Conservation (phyloP, 441 rosid species). For the Erodium trifolium region DNA sequence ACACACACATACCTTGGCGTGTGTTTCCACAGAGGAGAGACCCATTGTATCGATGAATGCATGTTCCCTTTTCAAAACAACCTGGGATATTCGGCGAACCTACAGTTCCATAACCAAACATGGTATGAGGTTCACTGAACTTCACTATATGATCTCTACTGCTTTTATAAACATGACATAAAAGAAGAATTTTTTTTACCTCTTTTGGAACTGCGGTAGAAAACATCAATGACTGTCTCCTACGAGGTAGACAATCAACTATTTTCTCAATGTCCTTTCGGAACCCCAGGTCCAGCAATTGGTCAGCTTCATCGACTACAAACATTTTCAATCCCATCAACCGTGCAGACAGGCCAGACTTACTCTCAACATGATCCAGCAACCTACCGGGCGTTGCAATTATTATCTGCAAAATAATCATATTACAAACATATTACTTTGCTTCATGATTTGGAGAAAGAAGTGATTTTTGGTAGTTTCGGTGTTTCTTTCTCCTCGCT, state of each 20-base stretch:
- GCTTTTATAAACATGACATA: constrained; percentile 13
- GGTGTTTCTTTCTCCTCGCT: too few species aligned
- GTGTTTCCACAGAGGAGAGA: constrained; percentile 72
- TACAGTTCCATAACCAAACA: constrained; percentile 24
- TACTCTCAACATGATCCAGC: constrained; percentile 86
- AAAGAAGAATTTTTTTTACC: constrained; percentile 31
- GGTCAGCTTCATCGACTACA: constrained; percentile 88
- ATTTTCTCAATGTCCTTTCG: constrained; percentile 89
- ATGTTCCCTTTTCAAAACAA: constrained; percentile 84
- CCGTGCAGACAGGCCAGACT: constrained; percentile 60
- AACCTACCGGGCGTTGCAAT: constrained; percentile 96
- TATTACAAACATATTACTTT: constrained; percentile 3
- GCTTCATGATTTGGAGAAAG: background rate
- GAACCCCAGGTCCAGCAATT: constrained; percentile 80
- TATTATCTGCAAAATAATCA: constrained; percentile 42
- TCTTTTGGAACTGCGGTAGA: constrained; percentile 91
- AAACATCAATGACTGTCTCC: constrained; percentile 76
- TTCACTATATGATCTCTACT: background rate
- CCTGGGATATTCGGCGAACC: constrained; percentile 92
- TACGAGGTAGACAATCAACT: constrained; percentile 75
- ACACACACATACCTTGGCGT: constrained; percentile 43
- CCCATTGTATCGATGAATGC: constrained; percentile 69
- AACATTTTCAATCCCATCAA: constrained; percentile 87
- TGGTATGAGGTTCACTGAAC: background rate
- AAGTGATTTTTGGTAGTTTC: too few species aligned